Evolutionary conservation across 139 green algal genomes (phyloP), one percentile per base, ranked within the genome.

Genomic region (Monoraphidium neglectum): DNA sequence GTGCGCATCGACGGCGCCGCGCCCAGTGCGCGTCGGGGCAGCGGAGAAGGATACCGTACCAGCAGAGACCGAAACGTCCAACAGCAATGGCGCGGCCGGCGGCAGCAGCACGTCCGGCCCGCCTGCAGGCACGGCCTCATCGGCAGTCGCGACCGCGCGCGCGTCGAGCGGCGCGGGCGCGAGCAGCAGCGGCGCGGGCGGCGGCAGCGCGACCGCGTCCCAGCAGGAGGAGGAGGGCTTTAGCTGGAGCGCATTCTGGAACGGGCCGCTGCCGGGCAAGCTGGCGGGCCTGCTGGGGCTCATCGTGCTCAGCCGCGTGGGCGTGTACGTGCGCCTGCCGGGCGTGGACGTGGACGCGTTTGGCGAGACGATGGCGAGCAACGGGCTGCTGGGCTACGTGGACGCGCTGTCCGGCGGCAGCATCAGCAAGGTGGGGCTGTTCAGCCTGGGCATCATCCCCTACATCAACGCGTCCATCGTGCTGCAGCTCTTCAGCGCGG

Each of bases 391-490:
- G 35, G 90, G 92, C 2, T 98, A 98, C 85, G 92, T 99, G 40
- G 96, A 99, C 82, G 92, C 93, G 15, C 76, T 82, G 16, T 84
- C 72, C 3, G 87, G 87, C 21, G 87, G 87, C 33, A 77, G 70
- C 70, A 90, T 92, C 61, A 85, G 77, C 21, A 87, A 88, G 65
- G 75, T 80, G 21, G 96, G 96, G n/a, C 81, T 99, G 12, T 99
- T 99, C 85, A 97, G 90, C 8, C 91, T 99, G n/a, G 96, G 96
- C 69, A 99, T 99, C 83, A 95, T 99, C 71, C 96, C 96, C 38
- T 98, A 97, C 92, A 99, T 99, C 92, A 99, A 99, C 81, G 89
- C 94, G 23, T 97, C 91, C 78, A 99, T 99, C 85, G 82, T 93
- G 38, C 82, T 93, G 33, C 94, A 98, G 87, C 92, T 99, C 59